Evolutionary conservation across 1,139 yeast genomes (phyloP), one percentile per base, ranked within the genome.

Genomic region (Saccharomycopsis crataegensis): DNA sequence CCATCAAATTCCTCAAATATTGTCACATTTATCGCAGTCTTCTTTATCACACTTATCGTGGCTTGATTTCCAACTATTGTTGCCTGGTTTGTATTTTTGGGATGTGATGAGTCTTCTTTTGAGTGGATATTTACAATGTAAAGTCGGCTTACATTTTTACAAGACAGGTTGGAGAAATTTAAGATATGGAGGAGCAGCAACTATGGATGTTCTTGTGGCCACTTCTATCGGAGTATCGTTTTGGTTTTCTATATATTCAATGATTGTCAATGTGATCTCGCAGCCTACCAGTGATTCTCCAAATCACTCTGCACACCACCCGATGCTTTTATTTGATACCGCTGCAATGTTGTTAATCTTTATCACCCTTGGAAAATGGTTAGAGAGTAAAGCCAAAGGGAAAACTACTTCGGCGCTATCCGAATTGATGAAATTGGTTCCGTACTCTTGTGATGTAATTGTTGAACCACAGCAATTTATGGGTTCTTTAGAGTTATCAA

Each of bases 311-410:
- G 28, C 28, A 4, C 28, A 61, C 47, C 48, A 16, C 38, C 96
- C 97, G 4, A 79, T 76, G 56, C 82, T 90, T 1, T 73, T 90
- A 46, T 91, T 94, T 73, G 98, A 90, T 59, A 90, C 98, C 0
- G 78, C 90, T 2, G 82, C 84, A 12, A 88, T 93, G 95, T 75
- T 94, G 50, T 75, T 91, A 51, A 73, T 84, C 6, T 93, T 90
- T 67, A 89, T 94, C 40, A 79, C 93, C 6, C 72, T 90, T 49
- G 99, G 99, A 2, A 91, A 93, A 68, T 86, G 88, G 77, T 73
- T 91, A 28, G 99, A 94, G 65, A 88, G 87, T 67, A 83, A 79
- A 61, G 99, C 99, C 2, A 90, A 93, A 65, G 96, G 99, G 5
- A 90, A 88, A 55, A 93, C 98, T 0, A 88, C 97, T 0, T 79